phyloP scores from a whole-genome alignment of 108 stramenopile genomes.

The Discostella stelligeroides region DNA sequence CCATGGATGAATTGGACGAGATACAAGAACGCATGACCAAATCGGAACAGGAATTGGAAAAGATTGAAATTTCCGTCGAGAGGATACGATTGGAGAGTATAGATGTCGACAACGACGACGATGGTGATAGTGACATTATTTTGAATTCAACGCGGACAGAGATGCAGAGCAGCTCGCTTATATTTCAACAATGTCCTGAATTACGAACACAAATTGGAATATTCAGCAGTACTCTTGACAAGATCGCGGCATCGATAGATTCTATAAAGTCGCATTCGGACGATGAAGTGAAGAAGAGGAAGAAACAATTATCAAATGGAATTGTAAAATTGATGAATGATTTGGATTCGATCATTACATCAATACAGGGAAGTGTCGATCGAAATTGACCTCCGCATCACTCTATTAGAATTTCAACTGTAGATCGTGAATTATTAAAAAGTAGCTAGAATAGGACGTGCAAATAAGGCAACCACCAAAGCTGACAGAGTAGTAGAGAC shows the following conservation, averaged over 20 bases:
- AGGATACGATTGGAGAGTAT: conserved; percentile 42
- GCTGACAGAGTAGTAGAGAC: conserved; percentile 30
- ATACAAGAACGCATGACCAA: conserved; percentile 34
- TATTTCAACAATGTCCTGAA: conserved; percentile 42
- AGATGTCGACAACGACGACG: conserved; percentile 18
- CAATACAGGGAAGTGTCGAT: too few species aligned
- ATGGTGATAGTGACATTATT: neutral
- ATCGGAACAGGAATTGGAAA: conserved; percentile 32
- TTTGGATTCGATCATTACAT: conserved; percentile 30
- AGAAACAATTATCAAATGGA: conserved; percentile 39
- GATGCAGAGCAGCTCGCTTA: conserved; percentile 16
- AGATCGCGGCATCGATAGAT: conserved; percentile 38
- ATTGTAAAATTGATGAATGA: conserved; percentile 42
- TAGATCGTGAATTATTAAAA: too few species aligned
- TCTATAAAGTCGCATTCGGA: conserved; percentile 38
- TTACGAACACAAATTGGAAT: conserved; percentile 35
- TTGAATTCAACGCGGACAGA: neutral
- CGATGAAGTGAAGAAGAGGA: conserved; percentile 38
- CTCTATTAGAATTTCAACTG: too few species aligned
- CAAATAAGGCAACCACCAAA: conserved; percentile 21
- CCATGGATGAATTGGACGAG: conserved; percentile 48
- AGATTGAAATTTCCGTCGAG: conserved; percentile 40
- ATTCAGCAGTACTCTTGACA: conserved; percentile 36
- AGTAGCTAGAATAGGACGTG: conserved; percentile 14
- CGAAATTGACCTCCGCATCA: too few species aligned